Percentiles rank a stretch among this genome's conserved stretches.
phyloP scores from a whole-genome alignment of 768 basidiomycete species.

The Rhodotorula taiwanensis region DNA sequence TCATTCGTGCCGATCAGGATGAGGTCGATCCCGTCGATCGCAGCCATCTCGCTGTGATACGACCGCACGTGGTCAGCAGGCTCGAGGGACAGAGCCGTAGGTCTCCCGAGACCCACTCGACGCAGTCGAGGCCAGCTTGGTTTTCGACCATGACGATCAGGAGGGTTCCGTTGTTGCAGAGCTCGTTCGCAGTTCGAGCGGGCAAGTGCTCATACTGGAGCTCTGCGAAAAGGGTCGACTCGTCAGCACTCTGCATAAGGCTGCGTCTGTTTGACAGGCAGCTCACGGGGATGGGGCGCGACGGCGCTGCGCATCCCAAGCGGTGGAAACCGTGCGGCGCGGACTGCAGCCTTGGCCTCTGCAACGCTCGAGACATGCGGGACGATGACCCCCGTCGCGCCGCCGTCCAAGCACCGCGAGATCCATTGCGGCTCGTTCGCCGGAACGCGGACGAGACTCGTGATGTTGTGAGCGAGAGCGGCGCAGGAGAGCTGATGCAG shows the following conservation, averaged over 20 bases:
- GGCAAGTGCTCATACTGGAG: background rate
- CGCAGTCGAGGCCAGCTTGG: background rate
- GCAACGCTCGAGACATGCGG: conserved; percentile 39
- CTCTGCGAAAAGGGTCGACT: background rate
- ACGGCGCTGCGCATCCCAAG: conserved; percentile 23
- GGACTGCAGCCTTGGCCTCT: conserved; percentile 38
- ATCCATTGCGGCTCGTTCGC: conserved; percentile 41
- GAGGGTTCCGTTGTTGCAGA: conserved; percentile 2
- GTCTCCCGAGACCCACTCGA: background rate
- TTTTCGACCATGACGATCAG: background rate
- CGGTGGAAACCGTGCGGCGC: conserved; percentile 38
- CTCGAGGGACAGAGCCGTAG: background rate
- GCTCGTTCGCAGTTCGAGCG: background rate
- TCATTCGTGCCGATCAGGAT: conserved; percentile 6
- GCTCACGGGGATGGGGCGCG: conserved; percentile 1
- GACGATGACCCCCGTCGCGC: conserved; percentile 41
- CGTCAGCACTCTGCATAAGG: background rate
- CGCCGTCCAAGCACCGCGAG: conserved; percentile 40
- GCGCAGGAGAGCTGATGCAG: conserved; percentile 24
- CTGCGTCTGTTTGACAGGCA: background rate
- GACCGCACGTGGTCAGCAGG: background rate
- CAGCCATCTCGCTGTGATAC: conserved; percentile 3
- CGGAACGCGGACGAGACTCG: conserved; percentile 41
- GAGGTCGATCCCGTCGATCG: conserved; percentile 4
- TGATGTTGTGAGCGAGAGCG: conserved; percentile 30